Percentiles rank a stretch among this genome's conserved stretches.
Evolutionary conservation across 2,329 filamentous ascomycete species (phyloP).

Genomic region (Phaeosphaeriaceae sp.): DNA sequence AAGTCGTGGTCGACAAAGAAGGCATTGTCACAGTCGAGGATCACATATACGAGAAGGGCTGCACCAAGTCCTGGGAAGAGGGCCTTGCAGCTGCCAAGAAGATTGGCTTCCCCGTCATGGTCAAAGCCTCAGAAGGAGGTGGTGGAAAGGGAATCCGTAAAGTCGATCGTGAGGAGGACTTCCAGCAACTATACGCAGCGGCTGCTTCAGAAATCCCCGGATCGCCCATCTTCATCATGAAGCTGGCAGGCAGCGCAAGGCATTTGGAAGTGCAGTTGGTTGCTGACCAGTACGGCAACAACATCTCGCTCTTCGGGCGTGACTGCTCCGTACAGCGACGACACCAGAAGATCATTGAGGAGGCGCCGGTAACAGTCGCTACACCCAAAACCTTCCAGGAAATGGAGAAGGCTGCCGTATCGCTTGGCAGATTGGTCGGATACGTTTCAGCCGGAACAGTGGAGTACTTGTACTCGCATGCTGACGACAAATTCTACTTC

Average conservation of each 20-base stretch:
- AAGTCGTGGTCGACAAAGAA: conserved; percentile 77
- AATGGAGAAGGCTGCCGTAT: conserved; percentile 96
- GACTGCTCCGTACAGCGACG: conserved; percentile 98
- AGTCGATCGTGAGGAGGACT: conserved; percentile 83
- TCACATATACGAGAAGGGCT: conserved; percentile 85
- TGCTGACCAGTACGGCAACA: conserved; percentile 99
- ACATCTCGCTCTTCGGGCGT: conserved; percentile 97
- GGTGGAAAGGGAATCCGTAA: conserved; percentile 99
- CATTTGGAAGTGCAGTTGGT: conserved; percentile 97
- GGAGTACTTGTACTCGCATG: conserved; percentile 97
- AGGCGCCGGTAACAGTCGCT: conserved; percentile 96
- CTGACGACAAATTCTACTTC: conserved; percentile 99
- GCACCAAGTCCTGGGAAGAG: conserved; percentile 87
- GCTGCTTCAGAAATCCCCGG: conserved; percentile 97
- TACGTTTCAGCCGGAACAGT: conserved; percentile 99
- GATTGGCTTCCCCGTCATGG: conserved; percentile 99
- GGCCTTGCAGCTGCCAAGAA: conserved; percentile 83
- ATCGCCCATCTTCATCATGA: conserved; percentile 99
- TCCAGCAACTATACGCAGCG: conserved; percentile 88
- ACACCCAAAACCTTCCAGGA: conserved; percentile 86
- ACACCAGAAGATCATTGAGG: conserved; percentile 99
- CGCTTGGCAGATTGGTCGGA: conserved; percentile 89
- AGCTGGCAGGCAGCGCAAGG: conserved; percentile 92
- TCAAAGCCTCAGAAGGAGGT: conserved; percentile 99
- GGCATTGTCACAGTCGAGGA: conserved; percentile 94